Evolutionary conservation across 1,139 yeast species (phyloP).

Genomic region (Yamadazyma sp.): DNA sequence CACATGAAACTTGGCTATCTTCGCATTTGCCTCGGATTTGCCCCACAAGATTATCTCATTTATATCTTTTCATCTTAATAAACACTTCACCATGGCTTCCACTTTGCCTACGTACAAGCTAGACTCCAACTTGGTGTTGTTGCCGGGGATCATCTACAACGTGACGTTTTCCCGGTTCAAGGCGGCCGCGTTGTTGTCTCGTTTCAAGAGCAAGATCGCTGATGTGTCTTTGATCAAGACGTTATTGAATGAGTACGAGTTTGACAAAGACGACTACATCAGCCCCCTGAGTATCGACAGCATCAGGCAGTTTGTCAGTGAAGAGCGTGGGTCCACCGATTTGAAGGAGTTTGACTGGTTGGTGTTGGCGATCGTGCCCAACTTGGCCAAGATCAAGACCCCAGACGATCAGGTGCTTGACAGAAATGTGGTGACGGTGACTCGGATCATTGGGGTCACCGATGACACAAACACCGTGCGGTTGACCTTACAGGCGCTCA

Average conservation of each 20-base stretch:
- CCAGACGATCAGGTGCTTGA: constrained; percentile 22
- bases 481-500: constrained; percentile 55
- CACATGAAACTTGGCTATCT: neutral
- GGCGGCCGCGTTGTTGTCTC: constrained; percentile 48
- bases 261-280: constrained; percentile 23
- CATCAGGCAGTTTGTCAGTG: constrained; percentile 25
- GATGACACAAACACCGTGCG: constrained; percentile 47
- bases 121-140: constrained; percentile 48
- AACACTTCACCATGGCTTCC: constrained; percentile 8
- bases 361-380: constrained; percentile 41
- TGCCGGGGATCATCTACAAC: constrained; percentile 63
- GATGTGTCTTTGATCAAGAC: constrained; percentile 31
- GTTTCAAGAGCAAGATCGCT: constrained; percentile 32
- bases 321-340: constrained; percentile 16
- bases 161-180: constrained; percentile 50
- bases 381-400: constrained; percentile 35
- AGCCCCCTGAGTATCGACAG: constrained; percentile 33
- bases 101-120: constrained; percentile 41
- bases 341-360: constrained; percentile 34
- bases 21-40: constrained; percentile 3
- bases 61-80: neutral
- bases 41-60: neutral
- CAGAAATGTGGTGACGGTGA: constrained; percentile 37
- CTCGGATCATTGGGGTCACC: constrained; percentile 45
- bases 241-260: constrained; percentile 36